Evolutionary conservation across 495 filamentous ascomycete species (phyloP).

Genomic region (Penicillium angulare): DNA sequence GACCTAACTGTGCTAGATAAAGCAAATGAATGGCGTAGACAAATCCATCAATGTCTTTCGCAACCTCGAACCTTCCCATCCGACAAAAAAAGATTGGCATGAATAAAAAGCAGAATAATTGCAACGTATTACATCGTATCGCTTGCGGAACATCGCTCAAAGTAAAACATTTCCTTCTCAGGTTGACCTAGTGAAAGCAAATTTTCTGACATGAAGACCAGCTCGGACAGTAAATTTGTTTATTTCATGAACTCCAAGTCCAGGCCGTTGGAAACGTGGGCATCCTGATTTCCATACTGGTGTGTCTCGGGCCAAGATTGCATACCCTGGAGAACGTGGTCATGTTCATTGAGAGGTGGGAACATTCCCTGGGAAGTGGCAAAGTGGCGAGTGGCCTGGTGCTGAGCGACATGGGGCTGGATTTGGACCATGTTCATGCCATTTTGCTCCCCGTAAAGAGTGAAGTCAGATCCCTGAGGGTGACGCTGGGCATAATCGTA

Average conservation of each 20-base stretch:
- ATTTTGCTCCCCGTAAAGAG: slow-evolving; percentile 31
- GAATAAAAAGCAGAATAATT: background rate
- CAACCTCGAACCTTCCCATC: too few relatives aligned
- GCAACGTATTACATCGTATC: background rate
- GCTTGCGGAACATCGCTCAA: slow-evolving; percentile 2
- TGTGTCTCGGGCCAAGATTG: slow-evolving; percentile 16
- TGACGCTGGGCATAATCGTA: slow-evolving; percentile 42
- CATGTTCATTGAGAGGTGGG: slow-evolving; percentile 15
- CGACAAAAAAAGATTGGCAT: background rate
- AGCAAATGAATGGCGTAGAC: too few relatives aligned
- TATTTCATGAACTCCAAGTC: slow-evolving; percentile 21
- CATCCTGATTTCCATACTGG: background rate
- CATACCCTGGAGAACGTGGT: slow-evolving; percentile 11
- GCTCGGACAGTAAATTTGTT: too few relatives aligned
- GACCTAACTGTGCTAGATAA: too few relatives aligned
- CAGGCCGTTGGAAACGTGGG: slow-evolving; percentile 12
- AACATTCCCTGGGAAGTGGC: slow-evolving; percentile 22
- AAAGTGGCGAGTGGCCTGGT: slow-evolving; percentile 7
- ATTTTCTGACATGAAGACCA: background rate
- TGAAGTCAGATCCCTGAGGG: slow-evolving; percentile 44
- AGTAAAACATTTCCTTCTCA: too few relatives aligned
- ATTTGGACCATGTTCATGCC: slow-evolving; percentile 3
- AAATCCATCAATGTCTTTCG: background rate
- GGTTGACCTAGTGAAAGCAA: background rate
- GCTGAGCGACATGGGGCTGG: background rate